Conservation (phyloP, 805 yeast genomes). For the Zygosaccharomyces pseudorouxii region DNA sequence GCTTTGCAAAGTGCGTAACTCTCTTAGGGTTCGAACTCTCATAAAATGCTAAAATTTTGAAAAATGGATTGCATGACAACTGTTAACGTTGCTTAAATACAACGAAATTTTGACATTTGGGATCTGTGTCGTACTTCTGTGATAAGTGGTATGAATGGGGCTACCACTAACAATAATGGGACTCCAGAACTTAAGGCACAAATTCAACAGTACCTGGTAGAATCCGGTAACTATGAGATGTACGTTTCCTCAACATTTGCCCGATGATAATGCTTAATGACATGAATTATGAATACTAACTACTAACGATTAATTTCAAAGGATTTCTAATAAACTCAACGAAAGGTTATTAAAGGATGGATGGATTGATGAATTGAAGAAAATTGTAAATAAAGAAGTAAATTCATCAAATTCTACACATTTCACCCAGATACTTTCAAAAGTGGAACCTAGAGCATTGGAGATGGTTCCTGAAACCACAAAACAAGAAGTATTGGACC, state of each 20-base stretch:
- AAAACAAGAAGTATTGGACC: constrained; percentile 52
- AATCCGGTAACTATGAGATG: constrained; percentile 76
- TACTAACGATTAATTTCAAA: constrained; percentile 9
- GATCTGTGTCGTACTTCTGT: too few species aligned
- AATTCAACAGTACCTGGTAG: constrained; percentile 65
- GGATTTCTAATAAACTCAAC: constrained; percentile 58
- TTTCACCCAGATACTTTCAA: constrained; percentile 48
- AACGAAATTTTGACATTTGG: not conserved
- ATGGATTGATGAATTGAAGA: constrained; percentile 75
- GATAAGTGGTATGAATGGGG: constrained; percentile 8
- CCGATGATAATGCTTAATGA: too few species aligned
- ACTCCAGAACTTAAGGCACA: constrained; percentile 44
- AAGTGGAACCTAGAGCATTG: constrained; percentile 62
- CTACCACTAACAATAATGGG: constrained; percentile 3
- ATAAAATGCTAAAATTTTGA: constrained; percentile 2
- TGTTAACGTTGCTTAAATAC: not conserved
- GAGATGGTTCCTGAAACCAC: constrained; percentile 64
- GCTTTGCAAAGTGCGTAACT: not conserved
- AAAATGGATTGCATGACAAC: not conserved
- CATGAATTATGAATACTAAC: constrained; percentile 5
- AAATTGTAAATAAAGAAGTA: constrained; percentile 48
- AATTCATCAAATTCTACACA: constrained; percentile 42
- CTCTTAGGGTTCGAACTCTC: constrained; percentile 3
- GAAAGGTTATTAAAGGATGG: constrained; percentile 69
- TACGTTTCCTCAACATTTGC: constrained; percentile 18